Percentiles rank a stretch among this genome's conserved stretches.
phyloP scores from a whole-genome alignment of 2,329 filamentous ascomycete genomes.

The Berkeleyomyces rouxiae region DNA sequence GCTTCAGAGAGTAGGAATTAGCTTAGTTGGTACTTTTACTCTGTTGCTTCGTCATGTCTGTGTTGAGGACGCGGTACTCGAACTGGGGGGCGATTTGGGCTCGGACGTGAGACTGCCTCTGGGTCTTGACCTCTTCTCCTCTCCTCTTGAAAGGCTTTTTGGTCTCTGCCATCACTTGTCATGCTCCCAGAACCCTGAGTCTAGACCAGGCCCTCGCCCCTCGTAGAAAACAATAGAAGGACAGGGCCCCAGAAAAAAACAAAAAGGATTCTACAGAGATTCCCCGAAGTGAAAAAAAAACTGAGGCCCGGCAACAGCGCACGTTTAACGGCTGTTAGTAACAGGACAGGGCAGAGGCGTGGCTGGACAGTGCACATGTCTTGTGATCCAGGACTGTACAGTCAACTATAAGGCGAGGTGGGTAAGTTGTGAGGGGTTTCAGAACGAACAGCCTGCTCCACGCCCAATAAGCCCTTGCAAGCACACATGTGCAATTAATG shows the following conservation, averaged over 20 bases:
- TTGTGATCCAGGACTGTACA: background rate
- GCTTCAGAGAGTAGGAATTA: too few species aligned
- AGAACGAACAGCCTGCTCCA: background rate
- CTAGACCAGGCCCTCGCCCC: background rate
- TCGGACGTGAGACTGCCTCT: too few species aligned
- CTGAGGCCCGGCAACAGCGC: background rate
- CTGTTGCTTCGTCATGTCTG: too few species aligned
- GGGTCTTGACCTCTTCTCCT: too few species aligned
- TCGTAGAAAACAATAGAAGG: background rate
- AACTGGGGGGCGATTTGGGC: too few species aligned
- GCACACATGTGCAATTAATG: background rate
- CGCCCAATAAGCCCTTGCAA: background rate
- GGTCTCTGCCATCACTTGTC: background rate
- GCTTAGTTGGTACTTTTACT: too few species aligned
- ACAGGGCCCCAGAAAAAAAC: background rate
- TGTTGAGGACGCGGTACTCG: too few species aligned
- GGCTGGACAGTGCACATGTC: background rate
- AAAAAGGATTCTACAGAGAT: background rate
- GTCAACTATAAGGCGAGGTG: too few species aligned
- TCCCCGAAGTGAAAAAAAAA: background rate
- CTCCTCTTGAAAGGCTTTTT: background rate
- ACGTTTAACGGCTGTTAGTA: background rate
- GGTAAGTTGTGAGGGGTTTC: background rate
- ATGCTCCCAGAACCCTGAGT: background rate
- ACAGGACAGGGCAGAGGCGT: too few species aligned